Percentiles rank a stretch among this genome's conserved stretches.
Evolutionary conservation across 2,329 filamentous ascomycete genomes (phyloP).

Genomic region (Thelonectria blattea): DNA sequence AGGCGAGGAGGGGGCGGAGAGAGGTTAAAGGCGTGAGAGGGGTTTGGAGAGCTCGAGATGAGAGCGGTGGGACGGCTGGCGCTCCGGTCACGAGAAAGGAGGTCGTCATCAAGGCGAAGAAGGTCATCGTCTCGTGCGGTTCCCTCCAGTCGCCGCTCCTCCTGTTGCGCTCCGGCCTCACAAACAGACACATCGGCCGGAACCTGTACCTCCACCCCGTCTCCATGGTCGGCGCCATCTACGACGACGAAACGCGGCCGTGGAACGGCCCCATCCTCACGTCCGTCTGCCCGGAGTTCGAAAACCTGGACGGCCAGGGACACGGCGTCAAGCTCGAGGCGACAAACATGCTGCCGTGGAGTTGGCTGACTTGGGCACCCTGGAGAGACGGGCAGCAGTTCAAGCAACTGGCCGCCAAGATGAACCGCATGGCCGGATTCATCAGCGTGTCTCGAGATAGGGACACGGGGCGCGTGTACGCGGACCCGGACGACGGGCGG

Average conservation of each 20-base stretch:
- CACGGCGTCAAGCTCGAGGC: conserved; percentile 19
- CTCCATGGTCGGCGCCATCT: conserved; percentile 10
- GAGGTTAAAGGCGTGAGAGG: conserved; percentile 72
- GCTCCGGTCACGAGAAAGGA: not conserved
- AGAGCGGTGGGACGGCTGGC: not conserved
- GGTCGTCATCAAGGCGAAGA: conserved; percentile 14
- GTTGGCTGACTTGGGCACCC: conserved; percentile 8
- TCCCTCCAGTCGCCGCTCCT: conserved; percentile 14
- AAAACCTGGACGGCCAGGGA: conserved; percentile 17
- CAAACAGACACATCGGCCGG: conserved; percentile 16
- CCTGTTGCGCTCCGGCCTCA: conserved; percentile 10
- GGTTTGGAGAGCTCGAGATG: conserved; percentile 64
- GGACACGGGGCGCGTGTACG: conserved; percentile 10
- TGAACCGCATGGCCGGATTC: conserved; percentile 9
- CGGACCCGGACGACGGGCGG: conserved; percentile 7
- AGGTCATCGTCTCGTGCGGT: conserved; percentile 14
- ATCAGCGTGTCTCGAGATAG: conserved; percentile 15
- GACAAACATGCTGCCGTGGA: conserved; percentile 11
- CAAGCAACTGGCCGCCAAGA: conserved; percentile 10
- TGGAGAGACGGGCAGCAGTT: conserved; percentile 10
- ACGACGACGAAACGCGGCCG: conserved; percentile 6
- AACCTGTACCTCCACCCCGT: conserved; percentile 20
- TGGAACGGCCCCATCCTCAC: conserved; percentile 20
- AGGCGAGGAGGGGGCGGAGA: conserved; percentile 51
- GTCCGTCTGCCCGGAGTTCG: conserved; percentile 11